Base-by-base conservation (phyloP, 1,284 basidiomycete species). In the Tremellales sp. region DNA sequence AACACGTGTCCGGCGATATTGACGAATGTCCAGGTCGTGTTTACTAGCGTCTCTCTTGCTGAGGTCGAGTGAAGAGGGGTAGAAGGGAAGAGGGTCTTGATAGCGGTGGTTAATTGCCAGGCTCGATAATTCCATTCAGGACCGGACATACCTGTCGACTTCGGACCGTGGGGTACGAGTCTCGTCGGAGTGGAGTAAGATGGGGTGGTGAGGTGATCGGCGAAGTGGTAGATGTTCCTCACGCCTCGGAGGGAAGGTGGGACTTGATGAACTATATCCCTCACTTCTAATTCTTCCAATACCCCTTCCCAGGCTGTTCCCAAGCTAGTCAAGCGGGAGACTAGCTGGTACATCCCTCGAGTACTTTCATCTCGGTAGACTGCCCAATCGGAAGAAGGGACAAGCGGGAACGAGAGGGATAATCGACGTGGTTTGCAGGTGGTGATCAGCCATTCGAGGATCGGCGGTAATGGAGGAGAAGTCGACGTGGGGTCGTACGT, bases 101-200 rank as follows among this genome's bases (percentile, higher is more conserved):
- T 54, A 2, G 62, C 54, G 15, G 55, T 51, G 4, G 46, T 53
- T 15, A 63, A 46, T 48, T 68, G 66, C 66, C 66, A 68, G 2
- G 62, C 52, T n/a, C 66, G 56, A 40, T 58, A 54, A 33, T 51
- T 60, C 62, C 62, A 68, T 13, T 60, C 54, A 7, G 54, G 58
- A 15, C 66, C 66, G 0, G 61, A 59, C 2, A 65, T 45, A 12
- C 54, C 53, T 1, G 54, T 54, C 6, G 57, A 47, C 13, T 45
- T 35, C 2, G n/a, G n/a, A 2, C 56, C 54, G 3, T 46, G 43
- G 2, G 52, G 54, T 78, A 74, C 56, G 68, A 70, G 58, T 68
- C 68, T 41, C 72, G 74, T 11, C 65, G 72, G 24, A 75, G 75
- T 45, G 68, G 70, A 21, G 71, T 74, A 7, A 57, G 65, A 48